Evolutionary conservation across 202 grass and related monocot genomes (phyloP).

Genomic region (Saccharum hybrid): DNA sequence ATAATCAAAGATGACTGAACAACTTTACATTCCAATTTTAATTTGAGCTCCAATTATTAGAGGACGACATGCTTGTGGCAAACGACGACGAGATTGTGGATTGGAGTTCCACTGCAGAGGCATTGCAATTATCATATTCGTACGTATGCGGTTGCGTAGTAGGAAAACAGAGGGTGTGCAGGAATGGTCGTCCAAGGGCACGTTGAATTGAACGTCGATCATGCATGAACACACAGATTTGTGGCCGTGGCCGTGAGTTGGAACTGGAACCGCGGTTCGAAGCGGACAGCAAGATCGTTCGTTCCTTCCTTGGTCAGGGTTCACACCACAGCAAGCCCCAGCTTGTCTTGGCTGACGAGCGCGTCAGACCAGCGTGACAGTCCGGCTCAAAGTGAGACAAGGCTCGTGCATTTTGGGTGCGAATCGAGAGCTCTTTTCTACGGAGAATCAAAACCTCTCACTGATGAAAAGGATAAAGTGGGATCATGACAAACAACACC

Average conservation of each 20-base stretch:
- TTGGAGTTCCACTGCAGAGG: too few species aligned
- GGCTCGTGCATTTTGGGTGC: slow-evolving; percentile 1
- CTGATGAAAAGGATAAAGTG: too few species aligned
- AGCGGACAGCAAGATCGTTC: not conserved
- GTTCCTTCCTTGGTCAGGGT: not conserved
- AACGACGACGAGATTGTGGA: too few species aligned
- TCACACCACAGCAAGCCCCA: not conserved
- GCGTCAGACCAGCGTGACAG: slow-evolving; percentile 22
- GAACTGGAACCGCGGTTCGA: not conserved
- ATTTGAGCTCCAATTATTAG: not conserved
- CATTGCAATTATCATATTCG: too few species aligned
- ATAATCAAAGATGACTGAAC: not conserved
- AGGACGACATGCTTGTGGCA: not conserved
- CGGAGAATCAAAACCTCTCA: too few species aligned
- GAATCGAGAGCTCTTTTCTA: not conserved
- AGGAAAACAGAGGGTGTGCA: not conserved
- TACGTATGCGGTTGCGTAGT: not conserved
- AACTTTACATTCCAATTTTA: not conserved
- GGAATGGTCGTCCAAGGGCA: not conserved
- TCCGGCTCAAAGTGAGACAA: not conserved
- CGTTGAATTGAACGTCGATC: not conserved
- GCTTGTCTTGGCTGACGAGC: not conserved
- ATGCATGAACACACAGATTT: not conserved
- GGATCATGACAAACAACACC: too few species aligned
- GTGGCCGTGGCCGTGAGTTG: not conserved